phyloP scores from a whole-genome alignment of 495 filamentous ascomycete genomes.

The Staphylotrichum longicolle region DNA sequence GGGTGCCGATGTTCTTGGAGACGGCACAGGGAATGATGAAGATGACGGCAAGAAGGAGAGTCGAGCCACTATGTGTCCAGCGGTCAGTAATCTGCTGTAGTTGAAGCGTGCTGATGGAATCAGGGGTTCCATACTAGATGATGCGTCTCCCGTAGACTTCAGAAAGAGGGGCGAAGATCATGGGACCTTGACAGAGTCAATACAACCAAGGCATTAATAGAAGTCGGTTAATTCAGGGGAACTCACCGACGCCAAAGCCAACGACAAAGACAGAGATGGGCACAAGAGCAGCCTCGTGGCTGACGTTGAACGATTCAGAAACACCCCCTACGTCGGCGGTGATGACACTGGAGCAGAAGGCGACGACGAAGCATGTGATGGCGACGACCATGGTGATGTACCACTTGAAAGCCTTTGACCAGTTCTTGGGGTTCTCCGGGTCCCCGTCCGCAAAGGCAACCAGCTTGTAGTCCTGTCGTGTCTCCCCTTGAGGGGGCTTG shows the following conservation, averaged over 20 bases:
- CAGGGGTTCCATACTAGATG: constrained; percentile 52
- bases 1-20: constrained; percentile 67
- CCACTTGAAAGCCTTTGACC: constrained; percentile 63
- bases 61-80: constrained; percentile 38
- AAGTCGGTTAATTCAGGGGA: neutral
- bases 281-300: constrained; percentile 63
- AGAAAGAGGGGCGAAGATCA: constrained; percentile 75
- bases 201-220: constrained; percentile 10
- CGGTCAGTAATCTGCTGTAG: constrained; percentile 10
- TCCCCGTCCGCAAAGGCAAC: constrained; percentile 68
- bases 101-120: neutral
- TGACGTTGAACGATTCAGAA: constrained; percentile 58
- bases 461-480: constrained; percentile 55
- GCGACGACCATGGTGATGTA: constrained; percentile 67
- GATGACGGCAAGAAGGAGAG: constrained; percentile 63
- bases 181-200: constrained; percentile 45
- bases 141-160: constrained; percentile 67
- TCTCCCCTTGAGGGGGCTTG: constrained; percentile 20
- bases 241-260: constrained; percentile 67
- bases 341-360: constrained; percentile 61
- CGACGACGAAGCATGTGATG: constrained; percentile 62
- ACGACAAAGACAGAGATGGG: constrained; percentile 72
- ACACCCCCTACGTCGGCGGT: constrained; percentile 67
- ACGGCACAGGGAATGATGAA: constrained; percentile 79
- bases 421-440: constrained; percentile 69